Evolutionary conservation across 148 eudicot species (phyloP), one percentile per base, ranked within the genome.

Genomic region (Rhododendron henanense): DNA sequence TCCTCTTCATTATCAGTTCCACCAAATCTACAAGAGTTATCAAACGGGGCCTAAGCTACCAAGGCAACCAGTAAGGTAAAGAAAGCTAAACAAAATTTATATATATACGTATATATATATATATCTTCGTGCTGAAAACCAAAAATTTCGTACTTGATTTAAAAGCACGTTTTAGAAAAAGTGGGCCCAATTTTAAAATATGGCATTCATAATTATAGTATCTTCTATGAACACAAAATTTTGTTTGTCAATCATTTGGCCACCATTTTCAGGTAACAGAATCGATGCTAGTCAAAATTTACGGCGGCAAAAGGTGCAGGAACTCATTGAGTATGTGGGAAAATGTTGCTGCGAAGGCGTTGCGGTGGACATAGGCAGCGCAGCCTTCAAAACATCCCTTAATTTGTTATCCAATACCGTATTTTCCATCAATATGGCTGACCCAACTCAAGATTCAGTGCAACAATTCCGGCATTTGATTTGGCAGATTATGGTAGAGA

Each of bases 301-400:
- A 28, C 10, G 78, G 35, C 85, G 28, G 5, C 8, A 19, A 3
- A 67, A 67, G 78, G 78, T 83, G 76, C 31, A 21, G 10, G 69
- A 63, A 5, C 69, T 63, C 28, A 23, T 63, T 63, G 13, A 63
- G 11, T 23, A 41, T 11, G 78, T 21, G 4, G 11, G 14, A 2
- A 83, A 83, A 39, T 83, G 85, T 25, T 44, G 85, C 57, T 13
- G 2, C 14, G 77, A 83, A 3, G 78, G 78, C 16, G 78, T 61
- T 5, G 78, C 77, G n/a, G 47, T 83, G 57, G 78, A 67, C 7
- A 47, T 83, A 3, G 85, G 78, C 4, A 5, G 2, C 3, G 41
- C 73, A 21, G 78, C 15, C 19, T 83, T 83, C 6, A 83, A 31
- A 21, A 83, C 76, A 1, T 15, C 78, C 15, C 33, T 83, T 3